Conservation (phyloP, 108 stramenopile genomes). For the Nitzschia inconspicua region DNA sequence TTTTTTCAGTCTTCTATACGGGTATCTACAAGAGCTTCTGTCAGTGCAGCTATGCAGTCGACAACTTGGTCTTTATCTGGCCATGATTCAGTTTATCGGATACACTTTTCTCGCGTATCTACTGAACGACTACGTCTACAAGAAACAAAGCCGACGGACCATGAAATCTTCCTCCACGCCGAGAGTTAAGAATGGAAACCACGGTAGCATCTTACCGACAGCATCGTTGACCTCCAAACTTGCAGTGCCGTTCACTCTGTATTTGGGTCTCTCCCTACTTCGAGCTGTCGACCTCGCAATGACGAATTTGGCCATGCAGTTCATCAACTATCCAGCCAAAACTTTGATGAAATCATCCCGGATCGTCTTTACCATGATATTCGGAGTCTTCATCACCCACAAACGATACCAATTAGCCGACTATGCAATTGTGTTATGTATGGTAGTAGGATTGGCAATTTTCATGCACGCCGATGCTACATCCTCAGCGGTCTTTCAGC, state of each 20-base stretch:
- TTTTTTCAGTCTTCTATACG: constrained; percentile 77
- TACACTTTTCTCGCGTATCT: constrained; percentile 68
- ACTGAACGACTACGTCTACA: constrained; percentile 42
- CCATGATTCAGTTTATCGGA: constrained; percentile 72
- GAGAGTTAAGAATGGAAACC: background rate
- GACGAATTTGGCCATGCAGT: constrained; percentile 91
- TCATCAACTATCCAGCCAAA: constrained; percentile 90
- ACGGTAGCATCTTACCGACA: background rate
- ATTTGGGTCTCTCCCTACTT: constrained; percentile 70
- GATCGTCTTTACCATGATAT: constrained; percentile 90
- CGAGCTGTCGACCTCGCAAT: constrained; percentile 83
- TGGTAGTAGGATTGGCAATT: constrained; percentile 78
- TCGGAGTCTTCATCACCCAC: constrained; percentile 70
- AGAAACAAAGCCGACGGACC: constrained; percentile 13
- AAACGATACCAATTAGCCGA: constrained; percentile 64
- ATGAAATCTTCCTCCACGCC: background rate
- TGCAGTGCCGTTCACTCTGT: constrained; percentile 60
- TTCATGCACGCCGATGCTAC: constrained; percentile 89
- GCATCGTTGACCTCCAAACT: background rate
- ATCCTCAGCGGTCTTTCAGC: constrained; percentile 75
- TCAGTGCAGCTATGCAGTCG: constrained; percentile 73
- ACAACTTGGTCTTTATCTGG: constrained; percentile 80
- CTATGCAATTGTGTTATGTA: constrained; percentile 71
- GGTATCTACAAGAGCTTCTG: constrained; percentile 85
- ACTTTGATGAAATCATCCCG: constrained; percentile 83